Percentiles rank a stretch among this genome's conserved stretches.
These are phyloP conservation scores for Cymbidium sinense DNA, from an alignment of 106 monocot genomes.

Conservation along the genomic window DNA sequence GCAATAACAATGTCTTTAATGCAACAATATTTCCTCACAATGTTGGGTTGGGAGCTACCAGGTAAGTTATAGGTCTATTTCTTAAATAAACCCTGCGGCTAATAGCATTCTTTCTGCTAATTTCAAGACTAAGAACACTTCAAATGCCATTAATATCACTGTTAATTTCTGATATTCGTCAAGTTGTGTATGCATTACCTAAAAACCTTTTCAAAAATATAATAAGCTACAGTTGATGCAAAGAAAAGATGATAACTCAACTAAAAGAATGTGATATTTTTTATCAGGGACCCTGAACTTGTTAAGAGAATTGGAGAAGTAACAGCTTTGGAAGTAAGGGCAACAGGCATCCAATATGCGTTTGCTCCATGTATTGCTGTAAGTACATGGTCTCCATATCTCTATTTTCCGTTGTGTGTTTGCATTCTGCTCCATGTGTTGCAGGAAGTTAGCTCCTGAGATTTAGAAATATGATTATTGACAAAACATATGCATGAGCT, in stretches of 20 bases:
- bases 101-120: too few relatives aligned
- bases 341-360: constrained; percentile 53
- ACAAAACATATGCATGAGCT: not conserved
- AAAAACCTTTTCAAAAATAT: not conserved
- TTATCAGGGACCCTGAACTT: constrained; percentile 34
- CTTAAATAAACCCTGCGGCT: too few relatives aligned
- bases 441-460: not conserved
- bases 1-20: constrained; percentile 39
- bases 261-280: not conserved
- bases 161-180: too few relatives aligned
- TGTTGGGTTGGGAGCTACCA: constrained; percentile 70
- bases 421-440: not conserved
- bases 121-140: too few relatives aligned
- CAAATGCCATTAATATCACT: too few relatives aligned
- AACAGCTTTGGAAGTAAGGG: constrained; percentile 53
- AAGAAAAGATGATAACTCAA: not conserved
- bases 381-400: not conserved
- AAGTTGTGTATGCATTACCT: too few relatives aligned
- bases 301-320: constrained; percentile 49
- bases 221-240: not conserved
- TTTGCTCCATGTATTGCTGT: constrained; percentile 76
- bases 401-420: not conserved
- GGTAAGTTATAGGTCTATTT: constrained; percentile 12
- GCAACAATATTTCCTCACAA: constrained; percentile 86
- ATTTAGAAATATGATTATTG: not conserved